Conservation (phyloP, 2,329 filamentous ascomycete genomes). For the Pseudopithomyces chartarum region DNA sequence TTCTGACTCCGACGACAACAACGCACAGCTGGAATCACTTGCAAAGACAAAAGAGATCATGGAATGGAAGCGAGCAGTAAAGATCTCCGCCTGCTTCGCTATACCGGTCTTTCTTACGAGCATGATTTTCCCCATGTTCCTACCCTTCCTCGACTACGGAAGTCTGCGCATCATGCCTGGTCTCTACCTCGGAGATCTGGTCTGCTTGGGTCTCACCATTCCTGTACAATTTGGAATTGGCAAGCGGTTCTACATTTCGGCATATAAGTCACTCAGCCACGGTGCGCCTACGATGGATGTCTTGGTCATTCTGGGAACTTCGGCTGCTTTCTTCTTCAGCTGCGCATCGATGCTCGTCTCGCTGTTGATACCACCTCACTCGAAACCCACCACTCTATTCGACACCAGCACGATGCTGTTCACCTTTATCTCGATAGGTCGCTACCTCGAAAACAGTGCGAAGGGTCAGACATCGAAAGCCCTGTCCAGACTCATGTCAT, state of each 20-base stretch:
- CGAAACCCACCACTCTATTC: constrained; percentile 85
- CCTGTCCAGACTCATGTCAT: constrained; percentile 89
- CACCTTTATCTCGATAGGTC: constrained; percentile 89
- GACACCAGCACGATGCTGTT: constrained; percentile 99
- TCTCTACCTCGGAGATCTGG: constrained; percentile 83
- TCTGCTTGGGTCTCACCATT: constrained; percentile 83
- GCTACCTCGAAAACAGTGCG: constrained; percentile 90
- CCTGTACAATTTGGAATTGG: constrained; percentile 97
- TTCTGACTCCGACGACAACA: constrained; percentile 91
- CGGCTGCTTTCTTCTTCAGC: constrained; percentile 95
- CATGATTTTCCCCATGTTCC: constrained; percentile 91
- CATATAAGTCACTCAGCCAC: constrained; percentile 92
- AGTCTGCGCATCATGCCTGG: constrained; percentile 69
- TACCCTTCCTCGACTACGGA: constrained; percentile 79
- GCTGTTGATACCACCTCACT: constrained; percentile 74
- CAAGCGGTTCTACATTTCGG: constrained; percentile 88
- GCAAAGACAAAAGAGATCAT: constrained; percentile 96
- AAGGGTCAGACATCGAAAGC: constrained; percentile 97
- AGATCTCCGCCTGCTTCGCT: constrained; percentile 77
- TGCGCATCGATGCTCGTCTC: constrained; percentile 85
- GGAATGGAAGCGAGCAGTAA: constrained; percentile 86
- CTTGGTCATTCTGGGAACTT: constrained; percentile 89
- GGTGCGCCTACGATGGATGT: constrained; percentile 97
- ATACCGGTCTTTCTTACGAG: constrained; percentile 88
- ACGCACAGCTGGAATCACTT: constrained; percentile 92